Base-by-base conservation (phyloP, 495 filamentous ascomycete species). In the Xylaria scruposa region DNA sequence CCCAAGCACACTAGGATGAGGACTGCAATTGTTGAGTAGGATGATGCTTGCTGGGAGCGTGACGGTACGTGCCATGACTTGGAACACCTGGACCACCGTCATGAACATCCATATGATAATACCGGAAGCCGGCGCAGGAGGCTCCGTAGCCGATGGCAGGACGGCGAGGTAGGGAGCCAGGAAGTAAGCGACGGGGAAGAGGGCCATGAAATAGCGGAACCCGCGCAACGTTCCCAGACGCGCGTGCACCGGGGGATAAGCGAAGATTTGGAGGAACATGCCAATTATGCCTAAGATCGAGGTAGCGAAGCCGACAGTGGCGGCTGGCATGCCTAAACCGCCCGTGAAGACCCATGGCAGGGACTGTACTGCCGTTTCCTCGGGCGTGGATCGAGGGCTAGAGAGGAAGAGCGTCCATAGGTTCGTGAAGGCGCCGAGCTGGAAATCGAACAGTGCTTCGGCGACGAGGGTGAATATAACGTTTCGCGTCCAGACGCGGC, bases 391-490 rank as follows among this genome's bases (percentile, higher is more conserved):
- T 56, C 92, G 91, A 0, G 93, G 92, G 0, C 92, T 91, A 4
- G 91, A 93, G 69, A 97, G 89, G 85, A 94, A 95, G 67, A 93
- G 88, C 60, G 91, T 91, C 92, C 92, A 95, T 54, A 95, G 84
- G 72, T 90, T 91, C 79, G 92, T 93, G 85, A 95, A 96, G 38
- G 92, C 92, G 70, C 91, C 91, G 78, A 94, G 88, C 77, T 94
- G 92, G 76, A 92, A 89, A 68, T 91, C 90, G 72, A 94, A 87
- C 68, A 94, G 85, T 24, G 86, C 90, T 78, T 91, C 90, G 9
- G 91, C 86, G 31, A 90, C 67, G 1, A 96, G 82, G 8, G 92
- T 94, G 75, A 78, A 80, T 58, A 78, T 72, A 19, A 97, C 91
- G 74, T 95, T 95, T 68, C 88, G 88, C 9, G 93, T 97, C 87